These are phyloP conservation scores for Micractinium sp. DNA, from an alignment of 139 green algal species.

Conservation along the genomic window DNA sequence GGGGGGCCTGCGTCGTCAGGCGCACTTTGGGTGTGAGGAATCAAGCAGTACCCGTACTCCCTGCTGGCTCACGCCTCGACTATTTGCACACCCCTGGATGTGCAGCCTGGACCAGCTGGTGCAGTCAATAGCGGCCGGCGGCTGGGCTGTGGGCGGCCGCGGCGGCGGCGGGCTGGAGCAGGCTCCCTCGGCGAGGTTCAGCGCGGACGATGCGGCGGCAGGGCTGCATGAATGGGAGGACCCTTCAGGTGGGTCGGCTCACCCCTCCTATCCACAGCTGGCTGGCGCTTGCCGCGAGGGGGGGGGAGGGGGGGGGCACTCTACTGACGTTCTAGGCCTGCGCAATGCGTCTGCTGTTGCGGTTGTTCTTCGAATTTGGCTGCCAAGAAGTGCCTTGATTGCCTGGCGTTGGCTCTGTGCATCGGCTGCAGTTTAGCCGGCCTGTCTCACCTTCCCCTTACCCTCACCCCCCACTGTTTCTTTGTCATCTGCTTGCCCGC, in stretches of 20 bases:
- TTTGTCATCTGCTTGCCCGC: not conserved
- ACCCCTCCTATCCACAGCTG: not conserved
- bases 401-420: not conserved
- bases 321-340: not conserved
- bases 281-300: not conserved
- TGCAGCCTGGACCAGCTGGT: conserved; percentile 22
- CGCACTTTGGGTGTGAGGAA: too few species aligned
- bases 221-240: conserved; percentile 20
- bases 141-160: not conserved
- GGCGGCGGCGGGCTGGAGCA: not conserved
- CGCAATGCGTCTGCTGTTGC: not conserved
- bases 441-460: too few species aligned
- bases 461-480: too few species aligned
- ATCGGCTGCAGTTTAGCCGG: too few species aligned
- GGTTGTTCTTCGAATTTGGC: not conserved
- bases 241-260: not conserved
- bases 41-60: too few species aligned
- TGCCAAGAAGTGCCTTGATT: not conserved
- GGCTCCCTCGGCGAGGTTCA: not conserved
- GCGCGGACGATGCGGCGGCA: not conserved
- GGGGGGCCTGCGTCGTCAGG: too few species aligned
- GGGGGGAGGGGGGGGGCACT: not conserved
- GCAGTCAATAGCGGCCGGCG: conserved; percentile 5
- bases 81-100: not conserved
- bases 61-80: too few species aligned